Percentiles rank a stretch among this genome's conserved stretches.
These are phyloP conservation scores for Leishmania arabica DNA, from an alignment of 208 protist species.

Conservation along the genomic window DNA sequence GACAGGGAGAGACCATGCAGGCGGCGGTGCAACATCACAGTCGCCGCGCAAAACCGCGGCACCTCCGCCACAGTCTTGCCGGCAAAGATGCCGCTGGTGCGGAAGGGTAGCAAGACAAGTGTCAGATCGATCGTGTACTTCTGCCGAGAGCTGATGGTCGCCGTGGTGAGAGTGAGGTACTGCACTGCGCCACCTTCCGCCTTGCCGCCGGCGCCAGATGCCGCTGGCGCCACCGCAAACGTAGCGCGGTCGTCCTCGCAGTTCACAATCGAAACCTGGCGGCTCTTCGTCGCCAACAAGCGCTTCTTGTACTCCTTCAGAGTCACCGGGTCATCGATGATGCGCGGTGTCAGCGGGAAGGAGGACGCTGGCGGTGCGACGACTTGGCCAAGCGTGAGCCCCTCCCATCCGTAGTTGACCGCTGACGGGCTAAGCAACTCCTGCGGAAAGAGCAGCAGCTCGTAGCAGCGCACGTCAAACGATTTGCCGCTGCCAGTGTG, in stretches of 20 bases:
- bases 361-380: slow-evolving; percentile 61
- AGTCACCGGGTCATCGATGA: slow-evolving; percentile 53
- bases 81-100: slow-evolving; percentile 30
- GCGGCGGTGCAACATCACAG: slow-evolving; percentile 46
- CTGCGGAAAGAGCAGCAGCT: slow-evolving; percentile 72
- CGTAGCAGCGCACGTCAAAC: slow-evolving; percentile 70
- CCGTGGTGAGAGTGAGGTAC: slow-evolving; percentile 72
- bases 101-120: slow-evolving; percentile 73
- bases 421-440: slow-evolving; percentile 50
- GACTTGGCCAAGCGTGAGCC: slow-evolving; percentile 64
- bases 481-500: slow-evolving; percentile 21
- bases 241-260: slow-evolving; percentile 59
- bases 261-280: slow-evolving; percentile 43
- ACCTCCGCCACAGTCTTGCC: slow-evolving; percentile 65
- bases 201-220: neutral
- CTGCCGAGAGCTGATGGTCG: slow-evolving; percentile 59
- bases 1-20: slow-evolving; percentile 69
- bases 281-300: slow-evolving; percentile 44
- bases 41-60: slow-evolving; percentile 59
- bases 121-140: slow-evolving; percentile 76
- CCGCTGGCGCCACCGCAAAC: slow-evolving; percentile 27
- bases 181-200: neutral
- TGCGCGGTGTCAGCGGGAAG: slow-evolving; percentile 69
- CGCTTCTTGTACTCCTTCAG: slow-evolving; percentile 73
- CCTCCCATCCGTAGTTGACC: slow-evolving; percentile 64